Base-by-base conservation (phyloP, 768 basidiomycete genomes). In the Lactarius hengduanensis region DNA sequence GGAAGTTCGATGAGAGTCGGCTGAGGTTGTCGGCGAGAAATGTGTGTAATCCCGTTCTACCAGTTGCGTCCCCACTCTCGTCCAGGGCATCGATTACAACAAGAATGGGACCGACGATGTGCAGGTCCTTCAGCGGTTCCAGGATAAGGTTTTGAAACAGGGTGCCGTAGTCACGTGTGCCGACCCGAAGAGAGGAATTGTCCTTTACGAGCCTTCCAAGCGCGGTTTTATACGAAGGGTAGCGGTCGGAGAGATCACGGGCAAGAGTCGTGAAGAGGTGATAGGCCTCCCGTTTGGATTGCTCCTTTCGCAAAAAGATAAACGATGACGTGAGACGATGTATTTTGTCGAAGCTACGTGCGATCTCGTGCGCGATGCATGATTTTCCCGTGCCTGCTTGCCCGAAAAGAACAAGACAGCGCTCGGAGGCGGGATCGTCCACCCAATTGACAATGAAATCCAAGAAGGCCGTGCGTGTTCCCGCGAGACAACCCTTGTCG, bases 61-160 rank as follows among this genome's bases (percentile, higher is more conserved):
- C 58, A 59, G 38, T 26, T 18, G 26, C 36, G 8, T 59, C 58
- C 2, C n/a, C 58, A 30, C 58, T 40, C 40, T 59, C 58, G 18
- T 59, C 58, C 22, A 59, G n/a, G 13, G 38, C 58, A 20, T 59
- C 58, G 38, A 59, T 43, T 11, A 59, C 58, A 10, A 59, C 28
- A 9, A 59, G 26, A 22, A 59, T 43, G 1, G 58, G 58, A 8
- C 38, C 38, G 15, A 30, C 58, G 10, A 59, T 28, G n/a, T 41
- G 58, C 13, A 59, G 28, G 16, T 41, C 38, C 58, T 43, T 26
- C 4, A 59, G 58, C 58, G 58, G 58, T 20, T 59, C 38, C 22
- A 40, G 13, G 16, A 59, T 16, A 8, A 59, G 41, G 26, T 11
- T 20, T 28, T 43, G 15, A 20, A 59, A 41, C 9, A 59, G 40